A percentile compares a stretch with the other conserved stretches of the same genome.
Conservation (phyloP, 345 rosid genomes). For the Firmiana major region DNA sequence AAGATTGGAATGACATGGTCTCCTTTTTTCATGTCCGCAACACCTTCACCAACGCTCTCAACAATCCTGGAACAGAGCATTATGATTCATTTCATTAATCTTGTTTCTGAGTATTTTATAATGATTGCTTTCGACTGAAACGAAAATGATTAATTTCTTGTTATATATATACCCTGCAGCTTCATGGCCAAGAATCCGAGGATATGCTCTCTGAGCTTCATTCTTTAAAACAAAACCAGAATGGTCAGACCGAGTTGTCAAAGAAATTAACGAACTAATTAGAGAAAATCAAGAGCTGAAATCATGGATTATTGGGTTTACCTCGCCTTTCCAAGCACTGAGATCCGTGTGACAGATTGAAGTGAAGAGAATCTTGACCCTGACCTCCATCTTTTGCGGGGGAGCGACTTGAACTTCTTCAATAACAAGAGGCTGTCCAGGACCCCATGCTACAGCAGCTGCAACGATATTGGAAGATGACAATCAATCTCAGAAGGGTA, state of each 20-base stretch:
- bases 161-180: conserved; percentile 55
- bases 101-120: neutral
- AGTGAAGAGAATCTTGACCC: conserved; percentile 52
- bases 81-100: neutral
- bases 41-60: conserved; percentile 70
- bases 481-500: neutral
- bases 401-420: conserved; percentile 63
- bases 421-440: conserved; percentile 46
- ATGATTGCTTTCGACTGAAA: neutral
- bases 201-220: conserved; percentile 60
- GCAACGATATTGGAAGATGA: neutral
- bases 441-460: conserved; percentile 66
- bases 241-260: neutral
- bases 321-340: conserved; percentile 60
- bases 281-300: neutral
- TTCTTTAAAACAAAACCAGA: conserved; percentile 26
- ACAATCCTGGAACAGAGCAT: conserved; percentile 35
- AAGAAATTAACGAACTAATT: neutral
- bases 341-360: conserved; percentile 74
- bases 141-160: neutral
- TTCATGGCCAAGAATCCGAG: conserved; percentile 71
- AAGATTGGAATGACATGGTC: conserved; percentile 65
- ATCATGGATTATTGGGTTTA: conserved; percentile 7
- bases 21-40: conserved; percentile 48
- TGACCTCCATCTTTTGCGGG: conserved; percentile 58